A percentile compares a stretch with the other conserved stretches of the same genome.
Conservation (phyloP, 495 filamentous ascomycete species). For the Talaromyces trachyspermus region DNA sequence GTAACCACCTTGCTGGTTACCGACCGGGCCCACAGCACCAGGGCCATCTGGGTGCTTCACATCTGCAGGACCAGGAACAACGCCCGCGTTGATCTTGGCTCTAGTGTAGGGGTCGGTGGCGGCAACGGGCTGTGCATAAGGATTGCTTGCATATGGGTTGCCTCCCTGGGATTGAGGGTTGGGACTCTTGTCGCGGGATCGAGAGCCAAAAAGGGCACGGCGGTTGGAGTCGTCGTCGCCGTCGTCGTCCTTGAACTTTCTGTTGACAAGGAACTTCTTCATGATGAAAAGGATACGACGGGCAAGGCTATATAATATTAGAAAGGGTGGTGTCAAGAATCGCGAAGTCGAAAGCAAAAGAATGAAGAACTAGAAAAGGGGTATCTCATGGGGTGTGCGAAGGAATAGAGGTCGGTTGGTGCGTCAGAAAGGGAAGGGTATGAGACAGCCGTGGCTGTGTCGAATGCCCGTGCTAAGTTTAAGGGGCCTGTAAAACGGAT, state of each 20-base stretch:
- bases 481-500: constrained; percentile 1
- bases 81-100: constrained; percentile 44
- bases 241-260: constrained; percentile 54
- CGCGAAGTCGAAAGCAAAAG: constrained; percentile 7
- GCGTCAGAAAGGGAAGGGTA: too few relatives aligned
- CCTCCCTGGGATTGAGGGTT: constrained; percentile 26
- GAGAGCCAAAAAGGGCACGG: constrained; percentile 50
- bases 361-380: constrained; percentile 4
- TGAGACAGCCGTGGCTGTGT: constrained; percentile 9
- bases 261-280: constrained; percentile 58
- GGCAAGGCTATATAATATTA: background rate
- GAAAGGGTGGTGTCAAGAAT: constrained; percentile 9
- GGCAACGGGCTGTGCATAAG: too few relatives aligned
- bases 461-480: constrained; percentile 4
- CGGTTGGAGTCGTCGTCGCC: constrained; percentile 52
- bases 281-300: constrained; percentile 32
- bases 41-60: constrained; percentile 33
- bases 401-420: too few relatives aligned
- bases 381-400: constrained; percentile 1
- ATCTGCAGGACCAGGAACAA: constrained; percentile 26
- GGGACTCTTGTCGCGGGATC: constrained; percentile 53
- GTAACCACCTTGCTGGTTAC: constrained; percentile 47
- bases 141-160: constrained; percentile 60
- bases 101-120: constrained; percentile 59
- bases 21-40: constrained; percentile 33